These are phyloP conservation scores for Claviceps fusiformis DNA, from an alignment of 2,329 filamentous ascomycete species.

Conservation along the genomic window DNA sequence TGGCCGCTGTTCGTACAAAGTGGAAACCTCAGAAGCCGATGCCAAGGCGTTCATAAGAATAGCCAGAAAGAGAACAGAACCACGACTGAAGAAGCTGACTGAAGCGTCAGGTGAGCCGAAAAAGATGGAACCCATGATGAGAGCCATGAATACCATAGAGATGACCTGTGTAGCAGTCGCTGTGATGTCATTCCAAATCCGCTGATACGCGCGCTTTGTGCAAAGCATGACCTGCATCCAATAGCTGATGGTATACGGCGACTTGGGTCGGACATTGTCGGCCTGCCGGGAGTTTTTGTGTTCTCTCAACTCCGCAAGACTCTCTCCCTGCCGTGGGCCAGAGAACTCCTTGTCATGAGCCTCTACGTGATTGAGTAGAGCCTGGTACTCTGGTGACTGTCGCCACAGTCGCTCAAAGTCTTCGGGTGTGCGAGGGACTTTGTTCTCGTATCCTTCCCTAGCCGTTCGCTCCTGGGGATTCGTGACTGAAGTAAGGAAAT, in stretches of 20 bases:
- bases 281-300: slow-evolving; percentile 37
- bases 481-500: slow-evolving; percentile 58
- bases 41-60: slow-evolving; percentile 45
- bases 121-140: slow-evolving; percentile 50
- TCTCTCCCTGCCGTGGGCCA: slow-evolving; percentile 24
- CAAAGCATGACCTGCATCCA: slow-evolving; percentile 39
- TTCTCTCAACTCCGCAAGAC: slow-evolving; percentile 27
- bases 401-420: slow-evolving; percentile 46
- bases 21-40: slow-evolving; percentile 40
- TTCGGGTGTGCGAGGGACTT: slow-evolving; percentile 53
- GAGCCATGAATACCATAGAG: slow-evolving; percentile 39
- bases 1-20: slow-evolving; percentile 28
- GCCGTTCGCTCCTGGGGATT: slow-evolving; percentile 46
- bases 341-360: slow-evolving; percentile 33
- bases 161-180: slow-evolving; percentile 31
- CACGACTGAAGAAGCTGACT: slow-evolving; percentile 37
- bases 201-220: slow-evolving; percentile 36
- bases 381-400: slow-evolving; percentile 29
- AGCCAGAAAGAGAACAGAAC: slow-evolving; percentile 46
- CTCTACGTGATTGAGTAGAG: slow-evolving; percentile 33
- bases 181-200: slow-evolving; percentile 37
- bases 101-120: slow-evolving; percentile 37
- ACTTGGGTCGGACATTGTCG: slow-evolving; percentile 38
- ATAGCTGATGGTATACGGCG: slow-evolving; percentile 43
- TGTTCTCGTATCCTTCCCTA: slow-evolving; percentile 42